Conservation (phyloP, 2,329 filamentous ascomycete genomes). For the Cladophialophora yegresii region DNA sequence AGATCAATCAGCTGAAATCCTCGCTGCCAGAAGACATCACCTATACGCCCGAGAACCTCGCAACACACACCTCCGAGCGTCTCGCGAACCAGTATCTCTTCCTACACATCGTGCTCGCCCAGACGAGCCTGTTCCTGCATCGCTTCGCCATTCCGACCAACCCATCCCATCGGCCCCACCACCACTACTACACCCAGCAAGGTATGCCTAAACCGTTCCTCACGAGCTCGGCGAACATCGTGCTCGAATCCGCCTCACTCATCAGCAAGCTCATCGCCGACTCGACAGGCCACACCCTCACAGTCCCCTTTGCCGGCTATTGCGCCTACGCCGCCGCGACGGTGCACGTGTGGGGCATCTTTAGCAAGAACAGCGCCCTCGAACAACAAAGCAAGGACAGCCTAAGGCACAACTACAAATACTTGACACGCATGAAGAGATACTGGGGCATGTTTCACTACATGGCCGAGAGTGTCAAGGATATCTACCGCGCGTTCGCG, state of each 20-base stretch:
- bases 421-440: slow-evolving; percentile 90
- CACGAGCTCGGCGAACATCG: slow-evolving; percentile 70
- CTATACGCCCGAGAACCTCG: slow-evolving; percentile 79
- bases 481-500: slow-evolving; percentile 80
- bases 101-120: slow-evolving; percentile 84
- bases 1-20: slow-evolving; percentile 69
- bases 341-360: slow-evolving; percentile 90
- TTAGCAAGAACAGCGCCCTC: slow-evolving; percentile 76
- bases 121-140: slow-evolving; percentile 87
- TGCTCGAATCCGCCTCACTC: slow-evolving; percentile 79
- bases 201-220: slow-evolving; percentile 78
- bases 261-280: slow-evolving; percentile 84
- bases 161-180: slow-evolving; percentile 56
- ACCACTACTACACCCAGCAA: slow-evolving; percentile 48
- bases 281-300: slow-evolving; percentile 74
- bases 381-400: slow-evolving; percentile 80
- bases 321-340: slow-evolving; percentile 91
- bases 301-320: slow-evolving; percentile 91
- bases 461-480: slow-evolving; percentile 88
- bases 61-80: slow-evolving; percentile 78
- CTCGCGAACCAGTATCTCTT: slow-evolving; percentile 91
- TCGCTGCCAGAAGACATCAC: slow-evolving; percentile 70
- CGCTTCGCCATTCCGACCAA: slow-evolving; percentile 76
- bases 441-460: slow-evolving; percentile 99
- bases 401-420: slow-evolving; percentile 82